phyloP scores from a whole-genome alignment of 331 rosid genomes.

The Prunus yedoensis region DNA sequence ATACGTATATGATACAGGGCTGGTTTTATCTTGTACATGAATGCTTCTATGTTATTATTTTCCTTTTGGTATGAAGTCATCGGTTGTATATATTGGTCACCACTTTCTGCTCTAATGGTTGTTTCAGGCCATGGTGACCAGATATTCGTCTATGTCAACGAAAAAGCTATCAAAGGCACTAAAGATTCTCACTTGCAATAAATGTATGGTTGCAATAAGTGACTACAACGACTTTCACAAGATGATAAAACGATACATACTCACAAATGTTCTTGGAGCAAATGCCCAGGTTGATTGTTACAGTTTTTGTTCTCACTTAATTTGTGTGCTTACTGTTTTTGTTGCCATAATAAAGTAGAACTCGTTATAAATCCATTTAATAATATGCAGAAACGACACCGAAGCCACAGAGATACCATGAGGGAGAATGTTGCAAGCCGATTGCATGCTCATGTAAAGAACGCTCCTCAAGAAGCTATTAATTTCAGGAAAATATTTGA shows the following conservation, averaged over 20 bases:
- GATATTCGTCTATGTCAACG: constrained; percentile 69
- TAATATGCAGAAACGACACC: constrained; percentile 69
- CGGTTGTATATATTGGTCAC: neutral
- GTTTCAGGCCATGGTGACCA: constrained; percentile 87
- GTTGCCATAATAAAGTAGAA: neutral
- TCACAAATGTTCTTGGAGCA: constrained; percentile 61
- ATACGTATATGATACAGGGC: neutral
- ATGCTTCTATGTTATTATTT: neutral
- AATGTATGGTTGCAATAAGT: constrained; percentile 87
- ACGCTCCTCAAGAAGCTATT: constrained; percentile 43
- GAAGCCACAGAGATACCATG: constrained; percentile 56
- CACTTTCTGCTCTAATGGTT: neutral
- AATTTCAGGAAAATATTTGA: constrained; percentile 65
- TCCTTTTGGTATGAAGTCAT: neutral
- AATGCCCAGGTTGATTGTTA: constrained; percentile 71
- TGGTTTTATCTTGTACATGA: neutral
- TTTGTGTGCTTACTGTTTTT: neutral
- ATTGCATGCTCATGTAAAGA: constrained; percentile 48
- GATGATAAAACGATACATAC: constrained; percentile 55
- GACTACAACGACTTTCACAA: constrained; percentile 90
- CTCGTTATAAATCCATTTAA: constrained; percentile 8
- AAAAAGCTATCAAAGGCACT: constrained; percentile 78
- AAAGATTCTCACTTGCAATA: constrained; percentile 56
- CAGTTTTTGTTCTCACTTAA: neutral
- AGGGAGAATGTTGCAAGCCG: constrained; percentile 45